Percentiles rank a stretch among this genome's conserved stretches.
phyloP scores from a whole-genome alignment of 805 yeast species.

The Wickerhamiella nectarea region DNA sequence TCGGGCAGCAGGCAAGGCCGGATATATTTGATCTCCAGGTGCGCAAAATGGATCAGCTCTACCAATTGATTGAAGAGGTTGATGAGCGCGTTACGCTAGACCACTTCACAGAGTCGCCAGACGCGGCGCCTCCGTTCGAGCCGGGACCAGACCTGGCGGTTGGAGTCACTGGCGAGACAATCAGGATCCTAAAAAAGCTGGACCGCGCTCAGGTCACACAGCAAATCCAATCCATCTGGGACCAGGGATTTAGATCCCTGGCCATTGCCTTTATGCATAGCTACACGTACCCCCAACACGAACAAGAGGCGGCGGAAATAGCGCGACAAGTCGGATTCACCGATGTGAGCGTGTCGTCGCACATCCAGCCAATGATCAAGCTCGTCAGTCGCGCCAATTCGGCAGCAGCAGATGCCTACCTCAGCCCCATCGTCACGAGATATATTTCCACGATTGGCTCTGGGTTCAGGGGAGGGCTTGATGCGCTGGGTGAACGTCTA shows the following conservation, averaged over 20 bases:
- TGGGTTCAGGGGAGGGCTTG: conserved; percentile 44
- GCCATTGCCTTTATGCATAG: conserved; percentile 65
- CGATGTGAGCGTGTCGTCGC: conserved; percentile 54
- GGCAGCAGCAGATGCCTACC: conserved; percentile 66
- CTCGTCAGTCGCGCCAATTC: conserved; percentile 64
- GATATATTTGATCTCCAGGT: conserved; percentile 74
- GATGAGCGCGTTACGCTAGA: conserved; percentile 85
- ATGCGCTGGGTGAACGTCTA: conserved; percentile 26
- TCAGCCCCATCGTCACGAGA: conserved; percentile 62
- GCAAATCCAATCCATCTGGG: conserved; percentile 34
- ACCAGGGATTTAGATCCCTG: conserved; percentile 48
- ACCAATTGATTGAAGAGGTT: conserved; percentile 64
- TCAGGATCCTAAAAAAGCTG: conserved; percentile 43
- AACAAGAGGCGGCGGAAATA: conserved; percentile 39
- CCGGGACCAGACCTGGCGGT: conserved; percentile 27
- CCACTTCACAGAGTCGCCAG: conserved; percentile 65
- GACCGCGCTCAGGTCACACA: conserved; percentile 32
- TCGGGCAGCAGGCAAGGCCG: conserved; percentile 90
- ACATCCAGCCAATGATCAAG: conserved; percentile 68
- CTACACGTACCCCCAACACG: conserved; percentile 62
- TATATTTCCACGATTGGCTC: conserved; percentile 47
- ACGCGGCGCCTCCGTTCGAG: conserved; percentile 15
- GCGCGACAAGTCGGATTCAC: conserved; percentile 56
- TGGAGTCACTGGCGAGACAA: conserved; percentile 59
- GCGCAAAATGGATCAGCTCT: conserved; percentile 54